These are phyloP conservation scores for Solanum piurae DNA, from an alignment of 257 asterid species.

Conservation along the genomic window DNA sequence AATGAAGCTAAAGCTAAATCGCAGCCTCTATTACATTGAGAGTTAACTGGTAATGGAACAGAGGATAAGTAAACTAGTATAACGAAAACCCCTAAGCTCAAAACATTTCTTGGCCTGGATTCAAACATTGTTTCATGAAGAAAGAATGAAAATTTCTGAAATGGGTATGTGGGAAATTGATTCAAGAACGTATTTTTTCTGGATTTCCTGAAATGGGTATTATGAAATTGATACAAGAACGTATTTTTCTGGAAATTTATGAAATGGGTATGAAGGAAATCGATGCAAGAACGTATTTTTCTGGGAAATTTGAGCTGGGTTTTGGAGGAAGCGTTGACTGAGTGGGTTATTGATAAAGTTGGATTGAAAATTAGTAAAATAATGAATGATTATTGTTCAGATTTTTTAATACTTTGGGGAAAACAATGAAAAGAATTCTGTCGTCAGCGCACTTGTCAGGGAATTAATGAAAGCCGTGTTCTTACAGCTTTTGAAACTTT, in stretches of 20 bases:
- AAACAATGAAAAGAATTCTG: background rate
- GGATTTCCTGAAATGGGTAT: background rate
- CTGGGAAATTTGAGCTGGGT: background rate
- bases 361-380: background rate
- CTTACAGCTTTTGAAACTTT: background rate
- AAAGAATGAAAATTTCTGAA: background rate
- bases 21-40: slow-evolving; percentile 54
- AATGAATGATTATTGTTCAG: background rate
- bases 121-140: background rate
- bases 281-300: background rate
- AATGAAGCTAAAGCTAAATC: slow-evolving; percentile 61
- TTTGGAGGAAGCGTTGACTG: slow-evolving; percentile 4
- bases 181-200: background rate
- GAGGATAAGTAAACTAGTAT: background rate
- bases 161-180: background rate
- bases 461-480: background rate
- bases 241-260: background rate
- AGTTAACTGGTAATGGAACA: slow-evolving; percentile 14
- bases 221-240: background rate
- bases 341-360: background rate
- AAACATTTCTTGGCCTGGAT: background rate
- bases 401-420: background rate
- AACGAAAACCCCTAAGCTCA: background rate
- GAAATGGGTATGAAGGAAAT: background rate
- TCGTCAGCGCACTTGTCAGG: background rate